These are phyloP conservation scores for Torulaspora maleeae DNA, from an alignment of 805 yeast species.

Conservation along the genomic window DNA sequence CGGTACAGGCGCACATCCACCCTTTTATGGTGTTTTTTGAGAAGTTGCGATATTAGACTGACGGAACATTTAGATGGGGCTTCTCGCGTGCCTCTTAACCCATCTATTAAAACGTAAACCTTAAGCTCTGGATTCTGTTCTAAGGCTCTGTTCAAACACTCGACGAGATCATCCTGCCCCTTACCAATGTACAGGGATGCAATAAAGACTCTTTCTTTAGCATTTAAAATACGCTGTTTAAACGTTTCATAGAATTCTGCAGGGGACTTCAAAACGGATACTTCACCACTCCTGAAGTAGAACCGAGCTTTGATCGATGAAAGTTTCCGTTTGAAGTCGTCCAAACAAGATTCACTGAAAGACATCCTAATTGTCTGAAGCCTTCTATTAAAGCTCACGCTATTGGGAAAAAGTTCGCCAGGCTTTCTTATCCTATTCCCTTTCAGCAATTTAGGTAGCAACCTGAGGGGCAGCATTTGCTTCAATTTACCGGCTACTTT, in stretches of 20 bases:
- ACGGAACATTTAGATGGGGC: slow-evolving; percentile 79
- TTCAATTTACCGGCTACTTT: background rate
- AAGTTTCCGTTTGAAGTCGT: slow-evolving; percentile 12
- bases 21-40: slow-evolving; percentile 52
- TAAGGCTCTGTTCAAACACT: slow-evolving; percentile 58
- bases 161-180: slow-evolving; percentile 68
- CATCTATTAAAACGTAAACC: slow-evolving; percentile 77
- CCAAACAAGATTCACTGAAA: slow-evolving; percentile 14
- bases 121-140: slow-evolving; percentile 52
- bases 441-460: background rate
- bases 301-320: slow-evolving; percentile 42
- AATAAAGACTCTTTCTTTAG: slow-evolving; percentile 66
- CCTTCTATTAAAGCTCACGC: background rate
- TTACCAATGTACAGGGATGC: slow-evolving; percentile 87
- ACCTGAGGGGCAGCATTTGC: background rate
- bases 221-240: slow-evolving; percentile 55
- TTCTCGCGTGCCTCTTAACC: slow-evolving; percentile 88
- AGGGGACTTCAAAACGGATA: slow-evolving; percentile 63
- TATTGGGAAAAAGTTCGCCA: background rate
- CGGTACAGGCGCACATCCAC: slow-evolving; percentile 82
- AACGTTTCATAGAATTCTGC: slow-evolving; percentile 63
- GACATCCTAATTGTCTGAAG: background rate
- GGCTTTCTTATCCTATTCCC: background rate
- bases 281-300: slow-evolving; percentile 49
- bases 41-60: slow-evolving; percentile 60